Conservation (phyloP, 345 rosid species). For the Diplotaxis tenuifolia region DNA sequence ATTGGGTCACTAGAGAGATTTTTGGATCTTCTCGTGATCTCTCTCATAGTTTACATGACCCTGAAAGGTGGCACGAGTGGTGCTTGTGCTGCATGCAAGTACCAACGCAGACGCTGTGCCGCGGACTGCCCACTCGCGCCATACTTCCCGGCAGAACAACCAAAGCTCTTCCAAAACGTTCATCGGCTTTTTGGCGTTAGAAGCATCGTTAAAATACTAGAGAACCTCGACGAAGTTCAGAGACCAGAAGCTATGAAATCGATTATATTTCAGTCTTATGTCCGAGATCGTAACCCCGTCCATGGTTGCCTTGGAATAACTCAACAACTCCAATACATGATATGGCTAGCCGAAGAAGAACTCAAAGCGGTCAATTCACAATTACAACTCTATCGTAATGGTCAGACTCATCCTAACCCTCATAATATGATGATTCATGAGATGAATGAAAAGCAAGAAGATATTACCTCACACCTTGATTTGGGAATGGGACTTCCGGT, state of each 20-base stretch:
- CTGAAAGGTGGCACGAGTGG: slow-evolving; percentile 83
- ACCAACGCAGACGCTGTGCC: slow-evolving; percentile 71
- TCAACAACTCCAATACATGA: slow-evolving; percentile 44
- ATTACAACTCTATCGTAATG: slow-evolving; percentile 52
- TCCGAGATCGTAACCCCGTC: slow-evolving; percentile 73
- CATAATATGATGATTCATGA: slow-evolving; percentile 20
- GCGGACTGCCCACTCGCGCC: slow-evolving; percentile 74
- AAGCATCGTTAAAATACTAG: slow-evolving; percentile 64
- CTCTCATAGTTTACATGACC: slow-evolving; percentile 50
- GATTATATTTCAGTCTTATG: slow-evolving; percentile 63
- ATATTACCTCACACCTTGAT: slow-evolving; percentile 64
- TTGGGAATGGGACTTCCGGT: slow-evolving; percentile 73
- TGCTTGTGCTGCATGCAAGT: slow-evolving; percentile 97
- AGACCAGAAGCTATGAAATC: slow-evolving; percentile 73
- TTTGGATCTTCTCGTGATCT: slow-evolving; percentile 18
- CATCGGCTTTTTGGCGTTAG: slow-evolving; percentile 78
- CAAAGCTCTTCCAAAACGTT: slow-evolving; percentile 68
- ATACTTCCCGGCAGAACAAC: slow-evolving; percentile 78
- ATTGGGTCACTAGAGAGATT: slow-evolving; percentile 15
- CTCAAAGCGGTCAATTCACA: slow-evolving; percentile 54
- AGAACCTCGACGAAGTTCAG: slow-evolving; percentile 49
- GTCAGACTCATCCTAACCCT: not conserved
- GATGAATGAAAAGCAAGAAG: slow-evolving; percentile 33
- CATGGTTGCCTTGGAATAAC: slow-evolving; percentile 71
- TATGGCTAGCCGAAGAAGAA: slow-evolving; percentile 60